phyloP scores from a whole-genome alignment of 768 basidiomycete genomes.

The Tylopilus sp. region DNA sequence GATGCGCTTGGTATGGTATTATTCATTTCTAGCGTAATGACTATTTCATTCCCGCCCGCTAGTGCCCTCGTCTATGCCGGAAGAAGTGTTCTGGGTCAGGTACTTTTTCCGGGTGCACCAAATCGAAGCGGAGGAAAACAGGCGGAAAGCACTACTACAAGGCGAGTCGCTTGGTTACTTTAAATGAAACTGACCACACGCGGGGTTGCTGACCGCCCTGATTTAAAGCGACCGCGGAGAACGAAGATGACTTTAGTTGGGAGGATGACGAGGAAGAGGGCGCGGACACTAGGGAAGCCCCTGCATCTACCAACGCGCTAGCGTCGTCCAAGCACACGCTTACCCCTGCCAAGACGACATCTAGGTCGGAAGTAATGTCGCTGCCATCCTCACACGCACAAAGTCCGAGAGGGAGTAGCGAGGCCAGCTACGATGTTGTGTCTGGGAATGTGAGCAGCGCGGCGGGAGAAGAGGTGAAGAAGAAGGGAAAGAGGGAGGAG shows the following conservation, averaged over 20 bases:
- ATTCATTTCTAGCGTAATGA: constrained; percentile 4
- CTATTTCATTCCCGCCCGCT: constrained; percentile 5
- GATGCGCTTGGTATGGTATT: constrained; percentile 55
- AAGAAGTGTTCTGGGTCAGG: constrained; percentile 76
- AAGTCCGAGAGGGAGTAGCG: constrained; percentile 55
- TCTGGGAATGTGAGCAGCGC: constrained; percentile 47
- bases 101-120: constrained; percentile 89
- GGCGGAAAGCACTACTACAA: constrained; percentile 72
- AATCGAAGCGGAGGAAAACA: constrained; percentile 73
- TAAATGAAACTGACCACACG: not conserved
- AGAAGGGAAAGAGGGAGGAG: constrained; percentile 6
- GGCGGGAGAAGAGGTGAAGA: constrained; percentile 32
- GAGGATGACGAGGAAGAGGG: constrained; percentile 86
- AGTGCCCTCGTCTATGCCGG: constrained; percentile 69
- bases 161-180: constrained; percentile 38
- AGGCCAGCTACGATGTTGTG: constrained; percentile 67
- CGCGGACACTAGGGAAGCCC: constrained; percentile 8
- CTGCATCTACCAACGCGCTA: constrained; percentile 10
- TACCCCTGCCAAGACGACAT: constrained; percentile 20
- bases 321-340: constrained; percentile 24
- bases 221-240: constrained; percentile 58
- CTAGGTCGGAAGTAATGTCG: constrained; percentile 18
- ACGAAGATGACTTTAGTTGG: constrained; percentile 90
- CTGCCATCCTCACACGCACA: constrained; percentile 33
- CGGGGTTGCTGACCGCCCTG: constrained; percentile 5